Base-by-base conservation (phyloP, 805 yeast species). In the Monosporozyma siamensis region DNA sequence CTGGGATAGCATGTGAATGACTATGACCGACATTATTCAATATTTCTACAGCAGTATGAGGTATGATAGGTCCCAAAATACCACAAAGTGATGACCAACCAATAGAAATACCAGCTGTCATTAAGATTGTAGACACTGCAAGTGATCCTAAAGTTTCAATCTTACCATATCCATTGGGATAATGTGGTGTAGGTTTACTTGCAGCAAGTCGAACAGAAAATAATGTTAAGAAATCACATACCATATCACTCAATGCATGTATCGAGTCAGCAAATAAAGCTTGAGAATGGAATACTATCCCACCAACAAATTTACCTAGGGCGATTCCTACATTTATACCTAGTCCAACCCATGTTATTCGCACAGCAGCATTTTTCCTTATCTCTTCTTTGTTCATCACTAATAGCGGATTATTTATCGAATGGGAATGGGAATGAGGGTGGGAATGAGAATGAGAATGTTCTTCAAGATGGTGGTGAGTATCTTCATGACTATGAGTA, bases 221-320 rank as follows among this genome's bases (percentile, higher is more conserved):
- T 44, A 90, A 68, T 0, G 98, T 90, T 50, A 92, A 67, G 39
- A 89, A 75, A 61, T 90, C 98, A 9, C 95, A 84, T 12, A 92
- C 74, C 69, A 89, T 70, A 63, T 90, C 98, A 39, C 92, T 80
- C 21, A 86, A 70, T 0, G 97, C 89, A 64, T 90, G 98, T 23
- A 87, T 80, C 1, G 97, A 89, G 64, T 90, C 98, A 1, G 98
- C 98, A 40, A 89, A 62, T 44, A 90, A 72, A 2, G 96, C 89
- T 59, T 88, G 96, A 0, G 97, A 92, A 59, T 92, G 95, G 73
- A 90, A 90, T 30, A 79, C 79, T 11, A 85, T 69, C 12, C 97
- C 97, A 22, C 97, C 97, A 22, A 78, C 61, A 24, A 86, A 88
- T 59, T 89, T 89, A 26, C 88, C 79, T 1, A 76, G 67, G 0